Base-by-base conservation (phyloP, 176 grass and related monocot genomes). In the barley (Hordeum vulgare) region DNA sequence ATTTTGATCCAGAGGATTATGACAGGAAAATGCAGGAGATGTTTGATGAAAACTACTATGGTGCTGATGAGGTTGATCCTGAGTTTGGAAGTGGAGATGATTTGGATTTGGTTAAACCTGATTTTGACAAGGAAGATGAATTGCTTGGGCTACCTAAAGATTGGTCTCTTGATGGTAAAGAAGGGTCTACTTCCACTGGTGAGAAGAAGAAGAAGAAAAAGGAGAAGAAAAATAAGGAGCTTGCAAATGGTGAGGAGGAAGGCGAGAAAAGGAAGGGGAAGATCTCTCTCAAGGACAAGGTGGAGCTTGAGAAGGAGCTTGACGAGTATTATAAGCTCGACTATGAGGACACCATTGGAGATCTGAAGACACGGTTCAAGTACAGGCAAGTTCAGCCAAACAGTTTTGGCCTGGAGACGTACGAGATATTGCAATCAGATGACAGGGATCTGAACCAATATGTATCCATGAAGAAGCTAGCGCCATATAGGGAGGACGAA, bases 301-400 rank as follows among this genome's bases (percentile, higher is more conserved):
- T 92, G 27, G 96, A 95, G 66, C 87, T 99, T 66, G 96, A 96
- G 76, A 96, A 99, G 47, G 96, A 96, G 78, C 83, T 99, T 74
- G 93, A 99, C 25, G 93, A 99, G 83, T 96, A 99, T 65, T 99
- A 96, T 72, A 99, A 92, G 23, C 83, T 96, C 68, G 97, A 99
- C 84, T 96, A 94, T 34, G 92, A 96, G 75, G 97, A 92, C 76
- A 94, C 91, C 65, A 96, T 99, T 69, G 96, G 91, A 63, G 93
- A 99, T 84, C 58, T 99, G 26, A 99, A 96, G 80, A 99, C 96
- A 85, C 81, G 96, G 28, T 99, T 96, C 83, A 99, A 87, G 84
- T 96, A 96, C 42, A 91, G 87, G 35, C 47, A 90, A 31, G 96
- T 96, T 74, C 59, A 78, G 26, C 83, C 91, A 17, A 96, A 96